Evolutionary conservation across 2,329 filamentous ascomycete genomes (phyloP).

Genomic region (Neonectria sp.): DNA sequence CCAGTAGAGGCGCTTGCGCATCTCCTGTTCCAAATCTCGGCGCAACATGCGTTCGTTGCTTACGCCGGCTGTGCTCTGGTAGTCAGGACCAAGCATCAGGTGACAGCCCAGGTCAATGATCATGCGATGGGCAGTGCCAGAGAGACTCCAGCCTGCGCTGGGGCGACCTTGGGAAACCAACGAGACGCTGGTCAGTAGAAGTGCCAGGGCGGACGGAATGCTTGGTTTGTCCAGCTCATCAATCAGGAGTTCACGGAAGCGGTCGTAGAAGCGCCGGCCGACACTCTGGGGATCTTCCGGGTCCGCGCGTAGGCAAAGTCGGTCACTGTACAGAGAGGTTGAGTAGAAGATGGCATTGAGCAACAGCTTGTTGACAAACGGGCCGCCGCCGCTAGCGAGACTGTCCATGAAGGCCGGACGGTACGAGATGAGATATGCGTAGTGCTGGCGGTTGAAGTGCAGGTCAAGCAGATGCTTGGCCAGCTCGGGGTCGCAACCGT

Average conservation of each 20-base stretch:
- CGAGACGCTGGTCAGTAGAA: constrained; percentile 52
- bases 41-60: constrained; percentile 46
- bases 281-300: constrained; percentile 53
- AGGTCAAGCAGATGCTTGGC: constrained; percentile 56
- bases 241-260: constrained; percentile 54
- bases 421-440: constrained; percentile 56
- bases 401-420: constrained; percentile 58
- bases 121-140: constrained; percentile 57
- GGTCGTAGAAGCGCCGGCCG: constrained; percentile 55
- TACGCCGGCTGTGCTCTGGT: constrained; percentile 45
- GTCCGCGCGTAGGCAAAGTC: constrained; percentile 51
- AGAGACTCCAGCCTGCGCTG: constrained; percentile 55
- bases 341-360: constrained; percentile 59
- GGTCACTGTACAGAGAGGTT: constrained; percentile 56
- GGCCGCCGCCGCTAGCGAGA: constrained; percentile 52
- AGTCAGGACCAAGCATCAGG: constrained; percentile 49
- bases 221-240: constrained; percentile 53
- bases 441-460: constrained; percentile 56
- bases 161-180: constrained; percentile 52
- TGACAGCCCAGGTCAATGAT: constrained; percentile 56
- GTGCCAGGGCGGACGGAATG: constrained; percentile 55
- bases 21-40: constrained; percentile 51
- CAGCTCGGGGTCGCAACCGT: constrained; percentile 52
- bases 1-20: constrained; percentile 54
- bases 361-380: constrained; percentile 55